Evolutionary conservation across 345 rosid species (phyloP), one percentile per base, ranked within the genome.

Genomic region (Microthlaspi erraticum): DNA sequence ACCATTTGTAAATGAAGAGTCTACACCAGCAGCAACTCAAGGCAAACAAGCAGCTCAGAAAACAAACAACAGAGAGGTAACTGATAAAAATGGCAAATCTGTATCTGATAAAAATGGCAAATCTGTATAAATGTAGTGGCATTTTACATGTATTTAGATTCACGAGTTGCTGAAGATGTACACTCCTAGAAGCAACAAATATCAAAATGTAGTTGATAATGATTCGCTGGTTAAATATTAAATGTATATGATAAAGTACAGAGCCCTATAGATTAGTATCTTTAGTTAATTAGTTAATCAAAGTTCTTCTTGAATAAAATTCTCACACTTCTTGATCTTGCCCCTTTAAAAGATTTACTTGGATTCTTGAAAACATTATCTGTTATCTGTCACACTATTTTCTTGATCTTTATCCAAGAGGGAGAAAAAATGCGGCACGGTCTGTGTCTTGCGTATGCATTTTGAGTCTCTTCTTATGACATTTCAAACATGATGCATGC

Each of bases 1-100:
- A 74, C 98, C 97, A 4, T 82, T 70, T 60, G 87, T 83, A 64
- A 78, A 56, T 51, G 76, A 79, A 6, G 89, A 80, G 19, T 77
- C 87, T 8, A 69, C 64, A 46, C 53, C 85, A 34, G 53, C 69
- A 49, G 66, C 61, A 49, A 68, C 61, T 14, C 78, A 81, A 78
- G 81, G 77, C 38, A 72, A 44, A 64, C 71, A 80, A 72, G 58
- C 68, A 17, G 61, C 74, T 52, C 82, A 72, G 23, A 76, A 81
- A 74, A 58, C 68, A 64, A 77, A 57, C 71, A 70, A 26, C 68
- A 72, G 72, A 79, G 58, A 67, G 61, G 34, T 57, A 72, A 75
- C 62, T 66, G 67, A 49, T 67, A 50, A 44, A 39, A 31, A 63
- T 29, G 51, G 39, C 59, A 73, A 59, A 61, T 29, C 13, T 77